Evolutionary conservation across 2,329 filamentous ascomycete genomes (phyloP).

Genomic region (Eutypa lata): DNA sequence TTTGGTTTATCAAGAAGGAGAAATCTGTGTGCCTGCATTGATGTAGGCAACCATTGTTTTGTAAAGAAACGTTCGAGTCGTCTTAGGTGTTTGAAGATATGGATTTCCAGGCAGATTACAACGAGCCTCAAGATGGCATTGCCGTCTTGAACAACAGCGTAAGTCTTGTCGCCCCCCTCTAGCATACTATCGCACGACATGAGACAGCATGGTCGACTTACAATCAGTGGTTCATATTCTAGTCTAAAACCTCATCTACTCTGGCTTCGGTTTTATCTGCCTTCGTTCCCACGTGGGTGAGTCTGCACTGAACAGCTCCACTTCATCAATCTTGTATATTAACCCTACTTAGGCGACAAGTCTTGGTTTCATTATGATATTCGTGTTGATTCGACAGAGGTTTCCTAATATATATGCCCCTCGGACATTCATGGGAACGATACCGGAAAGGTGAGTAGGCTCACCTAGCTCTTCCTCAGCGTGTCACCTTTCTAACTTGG

Average conservation of each 20-base stretch:
- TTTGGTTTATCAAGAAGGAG: too few relatives aligned
- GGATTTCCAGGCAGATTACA: background rate
- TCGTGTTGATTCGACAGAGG: conserved; percentile 22
- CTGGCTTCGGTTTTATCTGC: conserved; percentile 25
- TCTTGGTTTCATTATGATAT: conserved; percentile 22
- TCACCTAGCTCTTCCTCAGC: background rate
- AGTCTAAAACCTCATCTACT: conserved; percentile 27
- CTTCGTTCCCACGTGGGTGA: conserved; percentile 27
- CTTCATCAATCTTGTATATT: conserved; percentile 4
- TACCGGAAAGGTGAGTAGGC: conserved; percentile 24
- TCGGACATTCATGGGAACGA: conserved; percentile 25
- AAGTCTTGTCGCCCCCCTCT: background rate
- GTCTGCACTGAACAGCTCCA: conserved; percentile 4
- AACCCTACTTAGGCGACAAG: conserved; percentile 18
- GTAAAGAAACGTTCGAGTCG: background rate
- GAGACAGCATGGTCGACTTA: too few relatives aligned
- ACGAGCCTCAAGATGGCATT: background rate
- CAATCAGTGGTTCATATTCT: background rate
- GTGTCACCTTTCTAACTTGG: background rate
- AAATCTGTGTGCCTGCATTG: too few relatives aligned
- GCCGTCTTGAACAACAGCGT: background rate
- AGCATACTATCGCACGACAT: too few relatives aligned
- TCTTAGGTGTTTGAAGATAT: background rate
- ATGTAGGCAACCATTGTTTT: background rate
- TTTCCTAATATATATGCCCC: conserved; percentile 26